Evolutionary conservation across 179 eudicot species (phyloP).

Genomic region (Camellia oleifera): DNA sequence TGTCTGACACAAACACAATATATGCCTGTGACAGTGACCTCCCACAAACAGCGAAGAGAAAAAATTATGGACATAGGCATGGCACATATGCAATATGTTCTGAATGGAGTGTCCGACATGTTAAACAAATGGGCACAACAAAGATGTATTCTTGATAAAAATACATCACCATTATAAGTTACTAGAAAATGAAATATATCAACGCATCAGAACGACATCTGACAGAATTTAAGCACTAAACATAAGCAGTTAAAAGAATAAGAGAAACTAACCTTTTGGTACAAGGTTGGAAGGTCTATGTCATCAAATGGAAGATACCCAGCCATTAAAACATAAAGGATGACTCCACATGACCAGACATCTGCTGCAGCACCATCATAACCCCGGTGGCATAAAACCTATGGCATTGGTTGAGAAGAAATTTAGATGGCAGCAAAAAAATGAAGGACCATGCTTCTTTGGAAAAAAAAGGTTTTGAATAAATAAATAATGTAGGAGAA

Average conservation of each 20-base stretch:
- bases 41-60: neutral
- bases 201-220: neutral
- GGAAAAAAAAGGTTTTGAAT: neutral
- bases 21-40: neutral
- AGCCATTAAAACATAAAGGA: conserved; percentile 81
- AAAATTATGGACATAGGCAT: neutral
- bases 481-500: neutral
- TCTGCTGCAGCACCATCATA: conserved; percentile 97
- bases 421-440: neutral
- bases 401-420: neutral
- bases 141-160: neutral
- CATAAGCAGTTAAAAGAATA: neutral
- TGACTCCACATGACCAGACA: conserved; percentile 94
- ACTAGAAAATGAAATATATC: neutral
- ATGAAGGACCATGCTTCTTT: neutral
- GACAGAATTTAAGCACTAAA: neutral
- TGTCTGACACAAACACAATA: neutral
- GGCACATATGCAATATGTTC: neutral
- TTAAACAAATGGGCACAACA: neutral
- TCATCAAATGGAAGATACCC: conserved; percentile 88
- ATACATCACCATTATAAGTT: neutral
- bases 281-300: conserved; percentile 68
- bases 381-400: conserved; percentile 73
- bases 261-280: conserved; percentile 54
- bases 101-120: neutral